A percentile compares a stretch with the other conserved stretches of the same genome.
Conservation (phyloP, 208 protist species). For the Perkinsela sp. region DNA sequence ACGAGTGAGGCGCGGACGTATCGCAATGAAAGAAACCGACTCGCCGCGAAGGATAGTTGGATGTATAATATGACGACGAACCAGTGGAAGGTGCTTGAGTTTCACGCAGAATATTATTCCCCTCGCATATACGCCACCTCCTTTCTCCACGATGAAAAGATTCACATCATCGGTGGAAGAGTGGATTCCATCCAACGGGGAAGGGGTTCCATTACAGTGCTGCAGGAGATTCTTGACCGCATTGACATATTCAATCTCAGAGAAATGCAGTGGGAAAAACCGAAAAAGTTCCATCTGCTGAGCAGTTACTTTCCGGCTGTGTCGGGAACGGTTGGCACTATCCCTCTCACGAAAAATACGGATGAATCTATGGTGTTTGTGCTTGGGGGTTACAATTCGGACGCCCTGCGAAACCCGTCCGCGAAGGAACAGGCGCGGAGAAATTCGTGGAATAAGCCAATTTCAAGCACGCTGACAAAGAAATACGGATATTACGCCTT, state of each 20-base stretch:
- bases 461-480: background rate
- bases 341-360: background rate
- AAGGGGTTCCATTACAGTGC: background rate
- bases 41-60: background rate
- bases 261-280: background rate
- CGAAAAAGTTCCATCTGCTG: background rate
- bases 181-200: background rate
- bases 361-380: background rate
- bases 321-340: background rate
- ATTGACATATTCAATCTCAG: background rate
- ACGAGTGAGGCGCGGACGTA: background rate
- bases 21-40: background rate
- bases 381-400: background rate
- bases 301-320: background rate
- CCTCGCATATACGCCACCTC: background rate
- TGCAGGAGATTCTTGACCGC: background rate
- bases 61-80: background rate
- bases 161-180: background rate
- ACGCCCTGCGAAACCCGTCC: background rate
- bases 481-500: background rate
- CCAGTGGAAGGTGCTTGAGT: background rate
- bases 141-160: background rate
- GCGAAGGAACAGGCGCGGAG: background rate
- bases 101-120: background rate
- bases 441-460: background rate